Conservation (phyloP, 2,329 filamentous ascomycete species). For the Spiromastix sp. region DNA sequence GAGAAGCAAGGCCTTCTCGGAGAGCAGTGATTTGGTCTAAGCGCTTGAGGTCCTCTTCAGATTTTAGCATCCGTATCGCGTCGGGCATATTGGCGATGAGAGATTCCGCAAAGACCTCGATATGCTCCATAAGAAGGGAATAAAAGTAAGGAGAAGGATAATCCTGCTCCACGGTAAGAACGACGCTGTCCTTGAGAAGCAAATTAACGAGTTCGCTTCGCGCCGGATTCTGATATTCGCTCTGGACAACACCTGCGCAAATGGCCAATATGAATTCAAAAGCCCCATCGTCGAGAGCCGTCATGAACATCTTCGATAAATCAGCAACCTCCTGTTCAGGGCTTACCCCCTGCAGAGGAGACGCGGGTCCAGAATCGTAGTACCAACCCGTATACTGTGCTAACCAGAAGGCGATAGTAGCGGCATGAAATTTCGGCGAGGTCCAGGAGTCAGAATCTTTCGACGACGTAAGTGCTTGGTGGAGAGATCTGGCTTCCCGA, state of each 20-base stretch:
- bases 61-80: constrained; percentile 71
- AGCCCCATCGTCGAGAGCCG: constrained; percentile 74
- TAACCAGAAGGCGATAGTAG: constrained; percentile 75
- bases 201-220: constrained; percentile 72
- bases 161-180: constrained; percentile 56
- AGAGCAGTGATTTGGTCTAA: constrained; percentile 36
- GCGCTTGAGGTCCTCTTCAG: constrained; percentile 77
- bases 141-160: constrained; percentile 65
- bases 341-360: constrained; percentile 51
- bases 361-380: constrained; percentile 57
- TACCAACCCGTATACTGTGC: constrained; percentile 89
- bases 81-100: constrained; percentile 95
- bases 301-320: constrained; percentile 62
- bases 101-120: constrained; percentile 81
- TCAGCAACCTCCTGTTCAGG: constrained; percentile 57
- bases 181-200: constrained; percentile 68
- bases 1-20: constrained; percentile 32
- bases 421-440: constrained; percentile 65
- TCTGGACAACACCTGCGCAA: constrained; percentile 67
- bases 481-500: constrained; percentile 58
- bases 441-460: constrained; percentile 61
- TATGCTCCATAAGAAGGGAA: constrained; percentile 60
- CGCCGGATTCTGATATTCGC: constrained; percentile 80
- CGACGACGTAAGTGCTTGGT: constrained; percentile 56
- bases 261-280: constrained; percentile 86